Evolutionary conservation across 1,139 yeast genomes (phyloP).

Genomic region (Suhomyces terraborum): DNA sequence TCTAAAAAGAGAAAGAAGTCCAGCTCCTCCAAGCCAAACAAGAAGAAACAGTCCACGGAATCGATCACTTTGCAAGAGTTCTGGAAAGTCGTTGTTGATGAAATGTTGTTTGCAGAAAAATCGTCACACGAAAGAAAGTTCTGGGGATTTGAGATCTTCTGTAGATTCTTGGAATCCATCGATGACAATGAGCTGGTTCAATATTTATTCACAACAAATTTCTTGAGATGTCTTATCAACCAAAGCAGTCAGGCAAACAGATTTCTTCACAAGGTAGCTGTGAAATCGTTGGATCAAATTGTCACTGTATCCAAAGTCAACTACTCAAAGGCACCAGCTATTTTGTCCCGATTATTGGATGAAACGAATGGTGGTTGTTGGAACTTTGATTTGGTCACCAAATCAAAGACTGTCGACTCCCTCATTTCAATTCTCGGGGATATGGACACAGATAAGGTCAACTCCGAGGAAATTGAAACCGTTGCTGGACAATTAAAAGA

Average conservation of each 20-base stretch:
- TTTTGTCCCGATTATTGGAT: constrained; percentile 51
- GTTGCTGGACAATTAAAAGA: constrained; percentile 25
- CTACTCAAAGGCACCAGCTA: constrained; percentile 45
- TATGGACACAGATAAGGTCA: constrained; percentile 16
- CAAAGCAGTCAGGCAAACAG: constrained; percentile 73
- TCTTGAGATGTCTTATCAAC: constrained; percentile 73
- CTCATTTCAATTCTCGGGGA: constrained; percentile 41
- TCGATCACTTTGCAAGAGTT: constrained; percentile 60
- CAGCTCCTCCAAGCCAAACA: constrained; percentile 27
- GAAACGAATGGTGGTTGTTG: constrained; percentile 58
- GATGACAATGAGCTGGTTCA: constrained; percentile 36
- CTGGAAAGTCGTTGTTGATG: constrained; percentile 81
- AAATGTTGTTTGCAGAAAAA: constrained; percentile 70
- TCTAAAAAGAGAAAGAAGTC: constrained; percentile 33
- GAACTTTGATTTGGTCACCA: constrained; percentile 80
- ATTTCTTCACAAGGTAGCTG: constrained; percentile 66
- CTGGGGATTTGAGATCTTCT: constrained; percentile 80
- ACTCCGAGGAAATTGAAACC: constrained; percentile 17
- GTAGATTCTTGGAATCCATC: constrained; percentile 41
- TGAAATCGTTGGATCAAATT: constrained; percentile 49
- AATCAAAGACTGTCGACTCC: constrained; percentile 65
- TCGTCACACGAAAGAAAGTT: constrained; percentile 85
- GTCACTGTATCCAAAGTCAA: constrained; percentile 42
- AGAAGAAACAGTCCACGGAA: constrained; percentile 17
- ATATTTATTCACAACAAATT: constrained; percentile 63